Conservation (phyloP, 495 filamentous ascomycete species). For the Lasiosphaeria ovina region DNA sequence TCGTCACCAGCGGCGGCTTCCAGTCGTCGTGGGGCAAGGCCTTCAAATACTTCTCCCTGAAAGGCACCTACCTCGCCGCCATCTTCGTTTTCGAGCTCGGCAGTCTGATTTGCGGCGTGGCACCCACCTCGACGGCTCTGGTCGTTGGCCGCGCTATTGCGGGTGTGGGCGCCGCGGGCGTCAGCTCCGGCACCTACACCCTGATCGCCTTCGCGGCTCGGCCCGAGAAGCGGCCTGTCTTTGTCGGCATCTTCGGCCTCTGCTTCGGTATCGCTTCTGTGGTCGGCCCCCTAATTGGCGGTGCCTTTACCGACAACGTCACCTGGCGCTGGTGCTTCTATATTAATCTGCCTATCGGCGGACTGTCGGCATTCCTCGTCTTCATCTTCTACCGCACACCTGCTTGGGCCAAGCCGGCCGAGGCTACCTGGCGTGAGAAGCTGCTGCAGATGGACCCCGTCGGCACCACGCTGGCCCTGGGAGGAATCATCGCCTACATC, state of each 20-base stretch:
- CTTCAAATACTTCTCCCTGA: constrained; percentile 47
- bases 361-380: constrained; percentile 47
- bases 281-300: constrained; percentile 53
- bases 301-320: constrained; percentile 53
- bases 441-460: constrained; percentile 30
- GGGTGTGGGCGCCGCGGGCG: constrained; percentile 45
- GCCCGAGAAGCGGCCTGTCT: constrained; percentile 35
- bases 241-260: constrained; percentile 39
- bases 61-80: constrained; percentile 38
- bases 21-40: constrained; percentile 47
- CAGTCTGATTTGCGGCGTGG: constrained; percentile 43
- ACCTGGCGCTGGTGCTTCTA: constrained; percentile 32
- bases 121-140: constrained; percentile 43
- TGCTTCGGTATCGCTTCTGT: constrained; percentile 33
- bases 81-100: constrained; percentile 45
- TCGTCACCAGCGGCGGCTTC: constrained; percentile 47
- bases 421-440: constrained; percentile 39
- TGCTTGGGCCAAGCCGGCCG: constrained; percentile 23
- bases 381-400: constrained; percentile 49
- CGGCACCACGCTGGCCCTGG: constrained; percentile 39
- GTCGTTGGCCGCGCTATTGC: constrained; percentile 50
- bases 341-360: constrained; percentile 63
- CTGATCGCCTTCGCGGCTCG: constrained; percentile 50
- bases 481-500: constrained; percentile 39
- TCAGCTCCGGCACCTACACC: constrained; percentile 49